These are phyloP conservation scores for Tuber magnatum DNA, from an alignment of 495 filamentous ascomycete genomes.

Conservation along the genomic window DNA sequence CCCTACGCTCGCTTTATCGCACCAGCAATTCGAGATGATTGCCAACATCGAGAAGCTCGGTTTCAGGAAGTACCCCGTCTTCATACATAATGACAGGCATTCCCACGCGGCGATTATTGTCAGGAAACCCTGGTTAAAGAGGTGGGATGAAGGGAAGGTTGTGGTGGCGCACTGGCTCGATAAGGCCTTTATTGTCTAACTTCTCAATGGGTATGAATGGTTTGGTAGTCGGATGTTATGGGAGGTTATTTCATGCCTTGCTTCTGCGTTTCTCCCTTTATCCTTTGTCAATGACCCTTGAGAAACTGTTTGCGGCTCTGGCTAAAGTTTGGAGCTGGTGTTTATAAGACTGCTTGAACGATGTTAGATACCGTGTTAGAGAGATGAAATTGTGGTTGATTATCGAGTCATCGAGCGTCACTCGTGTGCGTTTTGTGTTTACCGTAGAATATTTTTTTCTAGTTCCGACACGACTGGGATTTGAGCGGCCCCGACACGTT, in stretches of 20 bases:
- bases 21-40: slow-evolving; percentile 76
- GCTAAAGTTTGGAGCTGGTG: neutral
- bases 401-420: neutral
- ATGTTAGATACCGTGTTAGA: neutral
- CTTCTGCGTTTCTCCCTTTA: neutral
- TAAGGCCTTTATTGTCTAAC: slow-evolving; percentile 61
- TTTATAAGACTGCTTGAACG: neutral
- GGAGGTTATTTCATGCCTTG: neutral
- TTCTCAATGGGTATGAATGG: neutral
- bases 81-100: slow-evolving; percentile 73
- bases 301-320: neutral
- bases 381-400: neutral
- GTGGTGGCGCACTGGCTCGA: slow-evolving; percentile 77
- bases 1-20: slow-evolving; percentile 68
- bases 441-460: neutral
- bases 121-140: slow-evolving; percentile 50
- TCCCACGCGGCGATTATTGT: slow-evolving; percentile 89
- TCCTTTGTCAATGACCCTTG: neutral
- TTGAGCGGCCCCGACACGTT: neutral
- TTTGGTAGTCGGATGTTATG: neutral
- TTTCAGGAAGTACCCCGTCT: slow-evolving; percentile 74
- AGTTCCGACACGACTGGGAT: neutral
- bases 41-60: slow-evolving; percentile 65
- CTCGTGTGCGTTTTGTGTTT: neutral
- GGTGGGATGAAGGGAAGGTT: slow-evolving; percentile 66